Base-by-base conservation (phyloP, 73 alveolate species). In the Tetrahymena thermophila region DNA sequence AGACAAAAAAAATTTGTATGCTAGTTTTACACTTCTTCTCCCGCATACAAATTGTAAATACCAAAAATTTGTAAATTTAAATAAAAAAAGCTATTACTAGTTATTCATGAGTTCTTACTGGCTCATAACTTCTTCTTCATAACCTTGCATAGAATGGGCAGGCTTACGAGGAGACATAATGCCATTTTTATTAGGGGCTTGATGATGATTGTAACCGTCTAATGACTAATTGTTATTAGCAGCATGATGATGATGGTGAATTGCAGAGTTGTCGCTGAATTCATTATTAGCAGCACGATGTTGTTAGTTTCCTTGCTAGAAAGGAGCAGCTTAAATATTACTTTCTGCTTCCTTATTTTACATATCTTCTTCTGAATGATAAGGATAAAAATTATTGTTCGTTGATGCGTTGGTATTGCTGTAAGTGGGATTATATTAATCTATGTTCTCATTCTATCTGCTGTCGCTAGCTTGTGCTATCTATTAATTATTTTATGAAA, bases 101-200 rank as follows among this genome's bases (percentile, higher is more conserved):
- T 71, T 71, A 31, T 71, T 71, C 89, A 71, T 71, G 89, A 71
- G 89, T 71, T 71, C 89, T 71, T 71, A 71, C 89, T 71, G 89
- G 89, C 89, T 71, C 89, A 71, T 71, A 71, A 71, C 89, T 71
- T 71, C 89, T 31, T 71, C 89, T 71, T 71, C 89, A n/a, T 71
- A 71, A 3, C 89, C 89, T 71, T 71, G 37, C 89, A 71, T 71
- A 13, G 89, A 71, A 71, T 28, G 89, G 31, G 89, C 89, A n/a
- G 35, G 89, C 37, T 71, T 71, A 31, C 42, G 89, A 71, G 89
- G 89, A 7, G 89, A 71, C 89, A 71, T 71, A 4, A 71, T n/a
- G 23, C 37, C 21, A 25, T 71, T 71, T 71, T 71, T 71, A 71
- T 71, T 71, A 13, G 89, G 1, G 37, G 23, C 37, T n/a, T 28